Conservation (phyloP, 2,329 filamentous ascomycete genomes). For the Thelonectria rubi region DNA sequence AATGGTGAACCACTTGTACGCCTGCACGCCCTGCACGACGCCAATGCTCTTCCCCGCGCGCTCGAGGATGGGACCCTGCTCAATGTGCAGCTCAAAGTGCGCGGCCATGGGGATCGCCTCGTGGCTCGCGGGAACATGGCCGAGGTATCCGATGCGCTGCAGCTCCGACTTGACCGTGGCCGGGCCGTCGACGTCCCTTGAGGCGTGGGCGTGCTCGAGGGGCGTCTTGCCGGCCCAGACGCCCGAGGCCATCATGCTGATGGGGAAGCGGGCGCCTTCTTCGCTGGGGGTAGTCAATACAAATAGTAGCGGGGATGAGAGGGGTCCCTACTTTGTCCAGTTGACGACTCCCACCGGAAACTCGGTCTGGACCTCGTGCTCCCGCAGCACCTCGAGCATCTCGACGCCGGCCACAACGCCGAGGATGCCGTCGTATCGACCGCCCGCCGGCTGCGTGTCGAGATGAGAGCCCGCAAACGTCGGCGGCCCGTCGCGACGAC, state of each 20-base stretch:
- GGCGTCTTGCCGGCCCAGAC: slow-evolving; percentile 73
- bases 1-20: slow-evolving; percentile 46
- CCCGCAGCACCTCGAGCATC: slow-evolving; percentile 73
- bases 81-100: slow-evolving; percentile 86
- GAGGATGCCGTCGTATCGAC: slow-evolving; percentile 80
- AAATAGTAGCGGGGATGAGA: too few relatives aligned
- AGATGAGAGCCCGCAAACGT: slow-evolving; percentile 75
- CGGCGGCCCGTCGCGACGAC: slow-evolving; percentile 67
- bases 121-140: slow-evolving; percentile 49
- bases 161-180: slow-evolving; percentile 58
- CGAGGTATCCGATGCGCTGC: slow-evolving; percentile 76
- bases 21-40: slow-evolving; percentile 47
- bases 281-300: slow-evolving; percentile 59
- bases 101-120: slow-evolving; percentile 67
- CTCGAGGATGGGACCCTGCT: slow-evolving; percentile 80
- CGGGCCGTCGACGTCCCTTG: slow-evolving; percentile 64
- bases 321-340: slow-evolving; percentile 72
- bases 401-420: slow-evolving; percentile 79
- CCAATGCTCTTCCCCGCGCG: slow-evolving; percentile 40
- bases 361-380: slow-evolving; percentile 73
- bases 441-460: slow-evolving; percentile 71
- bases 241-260: slow-evolving; percentile 77
- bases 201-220: slow-evolving; percentile 65
- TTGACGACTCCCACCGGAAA: slow-evolving; percentile 79
- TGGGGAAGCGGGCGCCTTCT: slow-evolving; percentile 82